Conservation (phyloP, 805 yeast genomes). For the Candida chauliodis region DNA sequence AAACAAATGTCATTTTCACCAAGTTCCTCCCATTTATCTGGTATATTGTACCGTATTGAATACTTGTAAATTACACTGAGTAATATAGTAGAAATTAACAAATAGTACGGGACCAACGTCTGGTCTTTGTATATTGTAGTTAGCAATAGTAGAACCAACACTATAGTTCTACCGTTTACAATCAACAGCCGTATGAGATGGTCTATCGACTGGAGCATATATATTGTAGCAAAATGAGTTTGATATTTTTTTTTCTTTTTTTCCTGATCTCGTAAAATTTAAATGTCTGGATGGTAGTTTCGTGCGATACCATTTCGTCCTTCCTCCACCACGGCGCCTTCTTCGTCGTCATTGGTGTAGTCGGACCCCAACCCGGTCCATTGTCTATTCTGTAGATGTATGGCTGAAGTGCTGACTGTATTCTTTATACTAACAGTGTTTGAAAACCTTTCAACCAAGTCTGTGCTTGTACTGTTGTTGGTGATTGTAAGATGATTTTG, state of each 20-base stretch:
- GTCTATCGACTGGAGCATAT: constrained; percentile 8
- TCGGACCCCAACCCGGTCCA: constrained; percentile 96
- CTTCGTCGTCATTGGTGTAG: constrained; percentile 41
- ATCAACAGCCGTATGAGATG: constrained; percentile 1
- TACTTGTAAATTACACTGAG: constrained; percentile 1
- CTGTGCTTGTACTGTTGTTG: constrained; percentile 23
- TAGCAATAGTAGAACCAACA: constrained; percentile 4
- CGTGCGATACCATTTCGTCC: constrained; percentile 90
- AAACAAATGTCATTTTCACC: constrained; percentile 24
- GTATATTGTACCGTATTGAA: constrained; percentile 6
- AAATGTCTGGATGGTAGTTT: constrained; percentile 50
- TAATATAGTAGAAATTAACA: constrained; percentile 1
- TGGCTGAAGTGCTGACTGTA: constrained; percentile 88
- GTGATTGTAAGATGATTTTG: constrained; percentile 63
- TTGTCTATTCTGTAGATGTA: constrained; percentile 60
- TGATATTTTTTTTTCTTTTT: constrained; percentile 2
- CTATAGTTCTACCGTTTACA: neutral
- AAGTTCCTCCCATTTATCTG: constrained; percentile 4
- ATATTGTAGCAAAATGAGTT: neutral
- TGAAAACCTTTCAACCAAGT: constrained; percentile 55
- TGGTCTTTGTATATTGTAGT: constrained; percentile 2
- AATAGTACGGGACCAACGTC: constrained; percentile 5
- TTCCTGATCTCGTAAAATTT: neutral
- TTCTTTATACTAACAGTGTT: constrained; percentile 61
- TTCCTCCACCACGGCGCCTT: constrained; percentile 79